Evolutionary conservation across 768 basidiomycete species (phyloP).

Genomic region (Asterophora lycoperdoides): DNA sequence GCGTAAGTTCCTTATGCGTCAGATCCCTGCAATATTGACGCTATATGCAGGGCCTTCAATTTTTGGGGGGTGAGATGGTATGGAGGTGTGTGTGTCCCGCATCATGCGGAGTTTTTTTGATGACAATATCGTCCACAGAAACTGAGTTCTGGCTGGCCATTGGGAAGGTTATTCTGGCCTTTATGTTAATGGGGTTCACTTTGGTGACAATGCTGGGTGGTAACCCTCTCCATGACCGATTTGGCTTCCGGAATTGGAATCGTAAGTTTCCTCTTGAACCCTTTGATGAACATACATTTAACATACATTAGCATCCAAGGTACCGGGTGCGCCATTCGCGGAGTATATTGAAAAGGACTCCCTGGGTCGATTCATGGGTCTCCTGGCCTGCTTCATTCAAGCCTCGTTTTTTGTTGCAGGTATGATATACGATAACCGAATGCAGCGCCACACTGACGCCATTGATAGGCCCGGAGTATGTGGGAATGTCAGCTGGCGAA

Average conservation of each 20-base stretch:
- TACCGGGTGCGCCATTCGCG: conserved; percentile 51
- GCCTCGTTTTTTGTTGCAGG: conserved; percentile 61
- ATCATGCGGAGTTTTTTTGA: neutral
- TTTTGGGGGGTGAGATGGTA: conserved; percentile 47
- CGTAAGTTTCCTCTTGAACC: conserved; percentile 20
- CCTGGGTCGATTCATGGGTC: conserved; percentile 59
- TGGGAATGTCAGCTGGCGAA: conserved; percentile 66
- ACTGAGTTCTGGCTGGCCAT: conserved; percentile 54
- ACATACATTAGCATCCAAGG: conserved; percentile 16
- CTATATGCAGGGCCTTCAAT: conserved; percentile 35
- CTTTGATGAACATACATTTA: neutral
- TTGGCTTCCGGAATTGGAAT: conserved; percentile 53
- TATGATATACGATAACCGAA: conserved; percentile 16
- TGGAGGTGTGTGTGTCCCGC: conserved; percentile 31
- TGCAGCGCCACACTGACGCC: neutral
- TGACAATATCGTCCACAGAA: conserved; percentile 25
- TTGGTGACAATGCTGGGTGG: conserved; percentile 61
- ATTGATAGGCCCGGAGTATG: conserved; percentile 42
- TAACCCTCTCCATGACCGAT: conserved; percentile 49
- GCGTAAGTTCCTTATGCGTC: conserved; percentile 28
- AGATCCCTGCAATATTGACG: neutral
- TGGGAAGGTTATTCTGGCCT: conserved; percentile 45
- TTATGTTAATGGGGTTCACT: conserved; percentile 49
- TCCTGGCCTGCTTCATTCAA: conserved; percentile 57
- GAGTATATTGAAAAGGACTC: conserved; percentile 52